These are phyloP conservation scores for Coriolopsis trogii DNA, from an alignment of 1,284 basidiomycete genomes.

Conservation along the genomic window DNA sequence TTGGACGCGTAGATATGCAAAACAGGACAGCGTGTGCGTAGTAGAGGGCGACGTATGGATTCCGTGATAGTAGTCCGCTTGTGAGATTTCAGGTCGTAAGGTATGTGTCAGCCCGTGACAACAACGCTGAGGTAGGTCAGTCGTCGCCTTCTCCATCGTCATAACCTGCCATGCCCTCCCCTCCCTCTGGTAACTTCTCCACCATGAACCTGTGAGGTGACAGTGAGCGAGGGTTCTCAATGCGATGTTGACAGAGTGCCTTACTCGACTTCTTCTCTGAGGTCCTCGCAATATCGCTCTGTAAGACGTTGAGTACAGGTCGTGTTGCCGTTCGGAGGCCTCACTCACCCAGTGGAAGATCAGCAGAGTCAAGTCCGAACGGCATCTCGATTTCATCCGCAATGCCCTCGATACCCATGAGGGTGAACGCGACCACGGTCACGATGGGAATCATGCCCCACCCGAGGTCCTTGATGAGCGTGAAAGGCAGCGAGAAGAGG, in stretches of 20 bases:
- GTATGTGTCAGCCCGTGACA: too few species aligned
- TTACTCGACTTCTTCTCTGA: conserved; percentile 83
- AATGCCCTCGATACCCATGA: conserved; percentile 94
- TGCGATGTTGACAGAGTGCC: conserved; percentile 30
- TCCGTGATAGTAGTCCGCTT: too few species aligned
- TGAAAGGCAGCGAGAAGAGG: conserved; percentile 85
- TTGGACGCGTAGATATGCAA: conserved; percentile 33
- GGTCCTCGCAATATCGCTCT: conserved; percentile 84
- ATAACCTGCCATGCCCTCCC: conserved; percentile 61
- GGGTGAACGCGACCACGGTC: conserved; percentile 82
- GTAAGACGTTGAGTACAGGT: conserved; percentile 20
- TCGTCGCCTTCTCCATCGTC: conserved; percentile 81
- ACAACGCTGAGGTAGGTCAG: too few species aligned
- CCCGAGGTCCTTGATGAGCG: conserved; percentile 75
- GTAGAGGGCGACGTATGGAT: too few species aligned
- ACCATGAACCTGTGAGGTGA: conserved; percentile 67
- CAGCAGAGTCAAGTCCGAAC: conserved; percentile 65
- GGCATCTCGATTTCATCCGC: conserved; percentile 93
- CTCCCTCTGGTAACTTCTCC: conserved; percentile 77
- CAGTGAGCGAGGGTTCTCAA: not conserved
- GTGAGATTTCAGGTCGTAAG: not conserved
- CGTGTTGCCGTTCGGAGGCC: not conserved
- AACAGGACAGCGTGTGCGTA: not conserved
- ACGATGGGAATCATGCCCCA: conserved; percentile 86
- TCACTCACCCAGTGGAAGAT: conserved; percentile 69